These are phyloP conservation scores for Auricularia auricula-judae DNA, from an alignment of 768 basidiomycete species.

Conservation along the genomic window DNA sequence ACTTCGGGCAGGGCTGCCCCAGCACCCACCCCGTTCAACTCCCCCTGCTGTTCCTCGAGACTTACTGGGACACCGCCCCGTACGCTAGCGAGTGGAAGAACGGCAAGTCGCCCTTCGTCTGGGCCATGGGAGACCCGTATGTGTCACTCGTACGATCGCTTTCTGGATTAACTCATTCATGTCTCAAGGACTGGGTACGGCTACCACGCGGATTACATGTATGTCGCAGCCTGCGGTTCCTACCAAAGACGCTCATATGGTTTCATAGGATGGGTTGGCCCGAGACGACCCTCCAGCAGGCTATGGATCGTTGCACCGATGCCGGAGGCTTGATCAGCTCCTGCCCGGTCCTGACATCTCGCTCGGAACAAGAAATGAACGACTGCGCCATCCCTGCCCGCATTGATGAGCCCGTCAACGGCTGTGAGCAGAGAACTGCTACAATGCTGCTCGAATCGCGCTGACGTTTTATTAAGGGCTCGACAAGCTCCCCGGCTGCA, in stretches of 20 bases:
- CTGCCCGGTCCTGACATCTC: conserved; percentile 3
- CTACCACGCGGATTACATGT: conserved; percentile 6
- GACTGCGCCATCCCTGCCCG: conserved; percentile 7
- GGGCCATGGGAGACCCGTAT: conserved; percentile 9
- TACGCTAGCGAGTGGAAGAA: conserved; percentile 7
- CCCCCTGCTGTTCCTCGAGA: conserved; percentile 8
- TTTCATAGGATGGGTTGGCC: conserved; percentile 6
- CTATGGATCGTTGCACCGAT: conserved; percentile 6
- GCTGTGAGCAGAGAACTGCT: not conserved
- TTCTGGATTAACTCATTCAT: not conserved
- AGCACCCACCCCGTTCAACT: conserved; percentile 8
- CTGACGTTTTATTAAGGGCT: not conserved
- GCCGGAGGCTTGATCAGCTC: conserved; percentile 1
- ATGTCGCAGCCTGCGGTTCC: not conserved
- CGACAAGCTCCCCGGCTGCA: conserved; percentile 2
- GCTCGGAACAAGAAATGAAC: conserved; percentile 8
- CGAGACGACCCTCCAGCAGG: not conserved
- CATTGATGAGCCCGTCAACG: conserved; percentile 6
- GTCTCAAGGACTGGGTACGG: conserved; percentile 6
- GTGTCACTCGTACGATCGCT: not conserved
- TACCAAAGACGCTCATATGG: not conserved
- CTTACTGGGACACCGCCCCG: conserved; percentile 7
- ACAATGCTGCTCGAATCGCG: too few relatives aligned
- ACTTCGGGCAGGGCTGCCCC: conserved; percentile 9
- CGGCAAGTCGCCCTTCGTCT: conserved; percentile 8